These are phyloP conservation scores for Wallacemonas collosoma DNA, from an alignment of 208 protist genomes.

Conservation along the genomic window DNA sequence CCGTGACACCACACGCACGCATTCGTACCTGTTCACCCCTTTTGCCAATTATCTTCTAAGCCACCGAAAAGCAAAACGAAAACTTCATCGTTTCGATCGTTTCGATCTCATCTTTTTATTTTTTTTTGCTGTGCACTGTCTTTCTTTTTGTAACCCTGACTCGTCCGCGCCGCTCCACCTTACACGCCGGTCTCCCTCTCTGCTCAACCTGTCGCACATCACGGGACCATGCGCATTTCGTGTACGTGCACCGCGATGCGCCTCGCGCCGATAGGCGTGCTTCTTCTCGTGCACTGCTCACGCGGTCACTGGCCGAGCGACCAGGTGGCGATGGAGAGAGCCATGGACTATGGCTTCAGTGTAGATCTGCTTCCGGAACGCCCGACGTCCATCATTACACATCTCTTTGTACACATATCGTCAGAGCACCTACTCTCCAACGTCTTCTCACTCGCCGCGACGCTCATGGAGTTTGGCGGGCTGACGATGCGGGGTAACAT, in stretches of 20 bases:
- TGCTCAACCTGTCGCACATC: not conserved
- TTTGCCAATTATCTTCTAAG: no score
- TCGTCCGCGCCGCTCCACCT: not conserved
- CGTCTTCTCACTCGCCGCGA: constrained; percentile 39
- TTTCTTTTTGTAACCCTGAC: not conserved
- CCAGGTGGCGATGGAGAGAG: constrained; percentile 34
- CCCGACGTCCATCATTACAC: constrained; percentile 43
- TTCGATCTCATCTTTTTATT: not conserved
- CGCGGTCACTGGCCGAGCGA: constrained; percentile 48
- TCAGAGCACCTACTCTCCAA: constrained; percentile 57
- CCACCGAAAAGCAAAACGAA: no score
- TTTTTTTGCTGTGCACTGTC: not conserved
- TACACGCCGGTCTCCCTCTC: not conserved
- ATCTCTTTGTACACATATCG: constrained; percentile 65
- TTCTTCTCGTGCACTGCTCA: constrained; percentile 53
- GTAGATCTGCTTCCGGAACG: constrained; percentile 28
- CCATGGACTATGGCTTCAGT: constrained; percentile 54
- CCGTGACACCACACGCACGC: no score
- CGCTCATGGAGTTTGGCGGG: constrained; percentile 57
- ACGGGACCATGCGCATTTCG: not conserved
- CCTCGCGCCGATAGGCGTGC: constrained; percentile 49
- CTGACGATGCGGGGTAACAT: constrained; percentile 21
- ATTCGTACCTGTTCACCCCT: no score
- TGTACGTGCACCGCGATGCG: constrained; percentile 41
- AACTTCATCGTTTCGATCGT: no score